Evolutionary conservation across 768 basidiomycete genomes (phyloP).

Genomic region (Boletus subparvulus): DNA sequence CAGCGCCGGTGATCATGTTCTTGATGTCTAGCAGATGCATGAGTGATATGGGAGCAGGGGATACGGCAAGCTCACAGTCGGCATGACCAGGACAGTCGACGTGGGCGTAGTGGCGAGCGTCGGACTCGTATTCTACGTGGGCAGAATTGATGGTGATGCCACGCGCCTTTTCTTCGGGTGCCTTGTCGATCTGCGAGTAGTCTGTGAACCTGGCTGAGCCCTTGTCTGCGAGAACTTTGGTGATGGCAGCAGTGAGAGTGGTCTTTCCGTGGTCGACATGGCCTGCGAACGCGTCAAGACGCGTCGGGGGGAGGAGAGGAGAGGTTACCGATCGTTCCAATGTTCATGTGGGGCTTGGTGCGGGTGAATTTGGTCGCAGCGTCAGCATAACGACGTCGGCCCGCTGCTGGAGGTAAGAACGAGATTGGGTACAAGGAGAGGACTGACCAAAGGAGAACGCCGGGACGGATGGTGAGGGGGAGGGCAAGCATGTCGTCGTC

Average conservation of each 20-base stretch:
- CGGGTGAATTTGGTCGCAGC: constrained; percentile 59
- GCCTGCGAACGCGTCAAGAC: constrained; percentile 39
- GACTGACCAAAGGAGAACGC: constrained; percentile 7
- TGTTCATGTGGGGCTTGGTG: constrained; percentile 90
- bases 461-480: constrained; percentile 1
- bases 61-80: constrained; percentile 62
- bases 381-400: constrained; percentile 72
- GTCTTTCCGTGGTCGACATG: constrained; percentile 99
- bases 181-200: constrained; percentile 98
- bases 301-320: constrained; percentile 8
- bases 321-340: constrained; percentile 79
- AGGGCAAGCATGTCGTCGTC: constrained; percentile 11
- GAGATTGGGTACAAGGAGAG: too few species aligned
- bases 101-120: constrained; percentile 88
- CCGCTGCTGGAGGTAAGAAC: neutral
- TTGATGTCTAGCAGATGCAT: constrained; percentile 67
- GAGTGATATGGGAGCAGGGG: constrained; percentile 1
- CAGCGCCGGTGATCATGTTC: constrained; percentile 99
- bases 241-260: constrained; percentile 93
- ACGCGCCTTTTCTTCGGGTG: constrained; percentile 98
- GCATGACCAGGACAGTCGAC: constrained; percentile 98
- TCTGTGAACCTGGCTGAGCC: constrained; percentile 87
- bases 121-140: constrained; percentile 98
- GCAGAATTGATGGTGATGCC: constrained; percentile 99
- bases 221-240: constrained; percentile 79